Conservation (phyloP, 192 early-diverging fungal genomes). For the Entophlyctis luteolus region DNA sequence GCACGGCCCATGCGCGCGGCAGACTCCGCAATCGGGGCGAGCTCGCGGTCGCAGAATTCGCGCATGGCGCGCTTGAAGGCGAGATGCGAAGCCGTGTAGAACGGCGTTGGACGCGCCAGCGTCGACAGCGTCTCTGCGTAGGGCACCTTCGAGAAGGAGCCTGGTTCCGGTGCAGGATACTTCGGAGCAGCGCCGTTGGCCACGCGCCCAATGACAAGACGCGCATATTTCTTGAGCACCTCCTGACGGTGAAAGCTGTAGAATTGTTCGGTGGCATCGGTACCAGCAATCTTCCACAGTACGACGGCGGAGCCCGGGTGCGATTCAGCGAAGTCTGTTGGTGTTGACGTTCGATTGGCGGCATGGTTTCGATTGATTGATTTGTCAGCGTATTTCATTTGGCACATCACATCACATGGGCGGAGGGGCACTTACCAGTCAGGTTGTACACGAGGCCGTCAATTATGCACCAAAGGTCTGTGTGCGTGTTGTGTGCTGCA, state of each 20-base stretch:
- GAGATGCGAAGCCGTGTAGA: conserved; percentile 44
- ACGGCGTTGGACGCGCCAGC: conserved; percentile 24
- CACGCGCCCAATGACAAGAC: conserved; percentile 2
- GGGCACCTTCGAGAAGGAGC: conserved; percentile 14
- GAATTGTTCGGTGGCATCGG: conserved; percentile 7
- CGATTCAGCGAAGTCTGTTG: conserved; percentile 23
- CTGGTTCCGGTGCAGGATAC: not conserved
- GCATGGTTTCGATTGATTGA: not conserved
- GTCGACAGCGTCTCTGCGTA: not conserved
- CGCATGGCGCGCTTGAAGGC: conserved; percentile 42
- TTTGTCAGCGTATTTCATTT: not conserved
- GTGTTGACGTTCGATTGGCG: not conserved
- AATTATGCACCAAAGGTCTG: conserved; percentile 35
- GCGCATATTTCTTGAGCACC: conserved; percentile 12
- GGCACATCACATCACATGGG: not conserved
- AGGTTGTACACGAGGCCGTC: conserved; percentile 31
- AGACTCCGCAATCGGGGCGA: conserved; percentile 2
- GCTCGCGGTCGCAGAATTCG: conserved; percentile 26
- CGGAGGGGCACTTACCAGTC: conserved; percentile 11
- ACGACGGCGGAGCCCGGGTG: conserved; percentile 29
- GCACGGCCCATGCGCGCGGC: not conserved
- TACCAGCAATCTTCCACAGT: conserved; percentile 55
- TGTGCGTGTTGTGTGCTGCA: conserved; percentile 29
- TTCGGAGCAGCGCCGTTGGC: not conserved
- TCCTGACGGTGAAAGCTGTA: conserved; percentile 14